Conservation (phyloP, 2,329 filamentous ascomycete species). For the Talaromyces sp. region DNA sequence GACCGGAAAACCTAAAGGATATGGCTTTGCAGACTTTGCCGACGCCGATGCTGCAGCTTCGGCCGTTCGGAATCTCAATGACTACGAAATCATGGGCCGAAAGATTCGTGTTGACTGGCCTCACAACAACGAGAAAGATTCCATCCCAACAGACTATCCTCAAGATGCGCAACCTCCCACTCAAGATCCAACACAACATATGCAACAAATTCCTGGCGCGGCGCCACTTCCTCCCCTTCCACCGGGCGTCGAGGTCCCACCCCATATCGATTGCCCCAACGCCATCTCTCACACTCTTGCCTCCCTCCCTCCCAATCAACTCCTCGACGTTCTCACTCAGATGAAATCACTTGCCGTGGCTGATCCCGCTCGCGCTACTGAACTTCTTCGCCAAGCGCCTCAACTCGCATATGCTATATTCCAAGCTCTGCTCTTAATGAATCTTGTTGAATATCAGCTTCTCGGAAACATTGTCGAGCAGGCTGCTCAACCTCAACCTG, state of each 20-base stretch:
- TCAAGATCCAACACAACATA: slow-evolving; percentile 41
- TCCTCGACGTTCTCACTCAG: slow-evolving; percentile 89
- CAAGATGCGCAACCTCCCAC: slow-evolving; percentile 39
- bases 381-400: slow-evolving; percentile 83
- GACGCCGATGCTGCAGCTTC: slow-evolving; percentile 91
- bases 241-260: slow-evolving; percentile 78
- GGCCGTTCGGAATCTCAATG: slow-evolving; percentile 92
- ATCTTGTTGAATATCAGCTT: slow-evolving; percentile 82
- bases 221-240: slow-evolving; percentile 76
- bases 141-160: slow-evolving; percentile 57
- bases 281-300: slow-evolving; percentile 90
- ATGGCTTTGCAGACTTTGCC: slow-evolving; percentile 94
- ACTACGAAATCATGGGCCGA: slow-evolving; percentile 91
- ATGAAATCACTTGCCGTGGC: slow-evolving; percentile 87
- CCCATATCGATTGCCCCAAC: slow-evolving; percentile 81
- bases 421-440: slow-evolving; percentile 89
- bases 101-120: slow-evolving; percentile 95
- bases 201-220: slow-evolving; percentile 46
- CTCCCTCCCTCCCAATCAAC: slow-evolving; percentile 80
- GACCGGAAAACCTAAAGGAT: slow-evolving; percentile 91
- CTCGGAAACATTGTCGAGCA: slow-evolving; percentile 79
- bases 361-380: slow-evolving; percentile 80
- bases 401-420: slow-evolving; percentile 95
- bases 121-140: slow-evolving; percentile 80
- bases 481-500: slow-evolving; percentile 48